Conservation (phyloP, 257 asterid species). For the Plantago elongata region DNA sequence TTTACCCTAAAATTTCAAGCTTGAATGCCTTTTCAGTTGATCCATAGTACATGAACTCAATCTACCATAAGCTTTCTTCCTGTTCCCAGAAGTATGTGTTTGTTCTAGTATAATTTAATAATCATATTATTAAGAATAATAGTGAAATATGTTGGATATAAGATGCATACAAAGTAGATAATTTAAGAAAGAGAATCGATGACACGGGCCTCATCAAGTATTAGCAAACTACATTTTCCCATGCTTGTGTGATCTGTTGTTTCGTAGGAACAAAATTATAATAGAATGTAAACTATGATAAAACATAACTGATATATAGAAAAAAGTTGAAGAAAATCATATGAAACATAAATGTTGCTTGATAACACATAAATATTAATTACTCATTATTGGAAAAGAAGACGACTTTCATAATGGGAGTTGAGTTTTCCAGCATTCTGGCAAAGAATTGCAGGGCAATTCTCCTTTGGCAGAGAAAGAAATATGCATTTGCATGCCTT, state of each 20-base stretch:
- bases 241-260: background rate
- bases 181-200: background rate
- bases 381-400: background rate
- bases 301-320: background rate
- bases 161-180: background rate
- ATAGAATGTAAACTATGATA: background rate
- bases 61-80: background rate
- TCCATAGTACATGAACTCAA: constrained; percentile 1
- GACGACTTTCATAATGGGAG: background rate
- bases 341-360: background rate
- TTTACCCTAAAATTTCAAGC: background rate
- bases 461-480: constrained; percentile 71
- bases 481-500: constrained; percentile 41
- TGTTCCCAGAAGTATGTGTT: background rate
- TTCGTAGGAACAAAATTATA: background rate
- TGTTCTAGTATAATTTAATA: background rate
- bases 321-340: constrained; percentile 9
- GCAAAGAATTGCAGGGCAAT: constrained; percentile 62
- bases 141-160: background rate
- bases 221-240: background rate
- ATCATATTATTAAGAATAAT: background rate
- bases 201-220: background rate
- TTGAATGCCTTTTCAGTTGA: too few species aligned
- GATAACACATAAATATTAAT: background rate
- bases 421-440: constrained; percentile 29